These are phyloP conservation scores for Zizania palustris DNA, from an alignment of 202 grass and related monocot species.

Conservation along the genomic window DNA sequence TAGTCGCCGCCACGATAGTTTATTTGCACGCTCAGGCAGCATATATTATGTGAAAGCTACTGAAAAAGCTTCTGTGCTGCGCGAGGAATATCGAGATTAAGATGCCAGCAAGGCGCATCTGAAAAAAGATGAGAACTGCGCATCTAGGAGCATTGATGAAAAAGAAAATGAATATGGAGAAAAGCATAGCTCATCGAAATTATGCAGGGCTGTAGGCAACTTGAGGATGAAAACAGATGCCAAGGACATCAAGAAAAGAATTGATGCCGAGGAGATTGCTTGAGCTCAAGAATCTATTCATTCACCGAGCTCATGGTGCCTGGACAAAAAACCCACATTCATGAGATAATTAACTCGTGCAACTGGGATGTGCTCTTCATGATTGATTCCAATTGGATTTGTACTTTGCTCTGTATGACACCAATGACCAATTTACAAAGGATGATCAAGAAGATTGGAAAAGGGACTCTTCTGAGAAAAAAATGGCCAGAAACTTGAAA, in stretches of 20 bases:
- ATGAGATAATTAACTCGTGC: slow-evolving; percentile 44
- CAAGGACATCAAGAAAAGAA: slow-evolving; percentile 54
- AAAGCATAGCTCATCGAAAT: background rate
- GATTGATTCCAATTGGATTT: slow-evolving; percentile 44
- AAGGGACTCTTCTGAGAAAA: slow-evolving; percentile 31
- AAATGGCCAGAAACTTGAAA: slow-evolving; percentile 15
- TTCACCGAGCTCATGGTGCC: slow-evolving; percentile 45
- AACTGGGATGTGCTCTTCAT: slow-evolving; percentile 27
- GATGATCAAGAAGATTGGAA: slow-evolving; percentile 36
- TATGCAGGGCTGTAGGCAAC: slow-evolving; percentile 37
- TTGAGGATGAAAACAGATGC: slow-evolving; percentile 60
- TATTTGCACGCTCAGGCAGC: slow-evolving; percentile 54
- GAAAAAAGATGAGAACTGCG: slow-evolving; percentile 39
- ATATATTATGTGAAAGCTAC: slow-evolving; percentile 79
- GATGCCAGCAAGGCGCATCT: slow-evolving; percentile 49
- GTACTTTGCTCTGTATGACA: slow-evolving; percentile 31
- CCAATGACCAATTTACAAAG: slow-evolving; percentile 39
- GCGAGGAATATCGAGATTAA: slow-evolving; percentile 63
- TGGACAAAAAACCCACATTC: slow-evolving; percentile 46
- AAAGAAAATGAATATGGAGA: slow-evolving; percentile 41
- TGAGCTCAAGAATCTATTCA: slow-evolving; percentile 50
- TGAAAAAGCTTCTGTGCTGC: slow-evolving; percentile 53
- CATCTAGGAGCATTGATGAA: slow-evolving; percentile 44
- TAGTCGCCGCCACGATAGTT: slow-evolving; percentile 67
- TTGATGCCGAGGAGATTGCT: slow-evolving; percentile 55